Evolutionary conservation across 805 yeast species (phyloP).

Genomic region (Pichia cabralensis): DNA sequence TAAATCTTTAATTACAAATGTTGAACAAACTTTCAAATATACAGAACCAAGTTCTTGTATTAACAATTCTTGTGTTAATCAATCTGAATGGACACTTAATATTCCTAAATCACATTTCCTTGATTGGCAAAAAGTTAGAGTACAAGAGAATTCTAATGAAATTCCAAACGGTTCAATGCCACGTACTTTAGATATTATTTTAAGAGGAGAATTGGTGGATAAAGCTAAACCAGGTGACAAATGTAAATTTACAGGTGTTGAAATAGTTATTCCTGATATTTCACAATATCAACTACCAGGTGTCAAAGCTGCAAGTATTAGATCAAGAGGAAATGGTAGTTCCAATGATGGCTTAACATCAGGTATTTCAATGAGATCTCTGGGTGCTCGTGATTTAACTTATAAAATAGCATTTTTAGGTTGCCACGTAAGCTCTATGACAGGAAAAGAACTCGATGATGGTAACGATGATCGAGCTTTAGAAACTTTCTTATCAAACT

Average conservation of each 20-base stretch:
- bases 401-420: constrained; percentile 88
- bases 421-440: constrained; percentile 70
- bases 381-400: constrained; percentile 93
- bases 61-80: constrained; percentile 79
- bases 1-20: constrained; percentile 72
- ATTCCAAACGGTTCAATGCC: constrained; percentile 99
- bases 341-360: constrained; percentile 58
- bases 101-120: constrained; percentile 77
- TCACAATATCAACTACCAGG: constrained; percentile 94
- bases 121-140: constrained; percentile 94
- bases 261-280: constrained; percentile 90
- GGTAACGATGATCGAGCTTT: constrained; percentile 30
- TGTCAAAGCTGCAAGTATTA: constrained; percentile 71
- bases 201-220: constrained; percentile 91
- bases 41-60: constrained; percentile 94
- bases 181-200: constrained; percentile 82
- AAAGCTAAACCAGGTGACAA: constrained; percentile 96
- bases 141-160: constrained; percentile 93
- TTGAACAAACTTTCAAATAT: constrained; percentile 86
- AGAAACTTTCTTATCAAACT: constrained; percentile 65
- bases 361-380: constrained; percentile 73
- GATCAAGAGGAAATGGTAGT: constrained; percentile 45
- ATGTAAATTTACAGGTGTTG: constrained; percentile 88
- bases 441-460: constrained; percentile 24
- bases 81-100: constrained; percentile 74